Conservation (phyloP, 768 basidiomycete genomes). For the Amyloporia xantha region DNA sequence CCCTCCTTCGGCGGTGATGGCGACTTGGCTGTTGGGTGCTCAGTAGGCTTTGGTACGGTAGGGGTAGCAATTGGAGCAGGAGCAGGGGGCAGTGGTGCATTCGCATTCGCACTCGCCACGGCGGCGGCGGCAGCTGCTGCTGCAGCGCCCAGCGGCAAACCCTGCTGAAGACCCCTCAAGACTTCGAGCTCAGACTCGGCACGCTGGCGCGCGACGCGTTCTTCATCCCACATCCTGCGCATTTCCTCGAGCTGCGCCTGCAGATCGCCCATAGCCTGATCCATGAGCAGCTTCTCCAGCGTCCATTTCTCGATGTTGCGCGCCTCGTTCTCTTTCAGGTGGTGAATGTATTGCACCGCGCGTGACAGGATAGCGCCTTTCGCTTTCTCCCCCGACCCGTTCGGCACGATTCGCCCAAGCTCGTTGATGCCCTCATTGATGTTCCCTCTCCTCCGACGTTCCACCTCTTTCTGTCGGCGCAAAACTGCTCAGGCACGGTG, state of each 20-base stretch:
- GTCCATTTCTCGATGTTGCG: constrained; percentile 93
- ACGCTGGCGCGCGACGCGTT: constrained; percentile 51
- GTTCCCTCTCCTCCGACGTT: constrained; percentile 87
- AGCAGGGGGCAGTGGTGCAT: constrained; percentile 4
- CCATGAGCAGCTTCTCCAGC: constrained; percentile 85
- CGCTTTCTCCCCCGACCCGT: constrained; percentile 78
- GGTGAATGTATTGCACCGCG: constrained; percentile 88
- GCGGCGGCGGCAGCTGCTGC: constrained; percentile 2
- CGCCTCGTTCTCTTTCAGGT: constrained; percentile 86
- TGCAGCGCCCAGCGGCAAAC: constrained; percentile 5
- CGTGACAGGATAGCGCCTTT: constrained; percentile 86
- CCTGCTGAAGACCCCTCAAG: constrained; percentile 21
- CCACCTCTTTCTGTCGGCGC: constrained; percentile 85
- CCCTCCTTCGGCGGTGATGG: constrained; percentile 9
- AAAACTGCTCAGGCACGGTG: background rate
- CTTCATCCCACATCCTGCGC: constrained; percentile 77
- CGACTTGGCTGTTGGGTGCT: background rate
- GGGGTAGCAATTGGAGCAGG: background rate
- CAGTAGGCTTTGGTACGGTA: background rate
- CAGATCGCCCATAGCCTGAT: constrained; percentile 84
- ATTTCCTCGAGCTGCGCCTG: constrained; percentile 81
- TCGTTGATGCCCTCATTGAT: constrained; percentile 97
- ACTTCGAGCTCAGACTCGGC: constrained; percentile 60
- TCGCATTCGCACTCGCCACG: constrained; percentile 1
- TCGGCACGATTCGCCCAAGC: constrained; percentile 83